Evolutionary conservation across 306 rosid species (phyloP), one percentile per base, ranked within the genome.

Genomic region (Cyclanthera cordifolia): DNA sequence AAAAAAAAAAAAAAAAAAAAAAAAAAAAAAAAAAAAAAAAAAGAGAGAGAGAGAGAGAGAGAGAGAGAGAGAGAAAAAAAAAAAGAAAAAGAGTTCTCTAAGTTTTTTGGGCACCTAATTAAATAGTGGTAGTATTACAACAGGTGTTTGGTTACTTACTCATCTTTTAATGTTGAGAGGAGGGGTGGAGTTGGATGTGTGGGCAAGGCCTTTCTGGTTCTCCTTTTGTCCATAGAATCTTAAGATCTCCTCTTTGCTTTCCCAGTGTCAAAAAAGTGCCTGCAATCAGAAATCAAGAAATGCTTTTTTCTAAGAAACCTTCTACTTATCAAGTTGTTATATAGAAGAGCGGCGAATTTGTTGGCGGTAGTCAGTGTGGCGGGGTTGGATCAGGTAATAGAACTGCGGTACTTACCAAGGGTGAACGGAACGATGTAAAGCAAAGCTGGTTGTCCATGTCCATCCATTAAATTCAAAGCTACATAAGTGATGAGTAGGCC

Each of bases 401-500:
- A 56, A 54, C 27, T 0, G 17, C 25, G 66, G n/a, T 1, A 54
- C 96, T 83, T 73, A 94, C 99, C 97, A 8, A 94, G 90, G 21
- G 91, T 94, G 77, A 94, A 94, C 8, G 99, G 99, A 50, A 94
- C 99, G 51, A 90, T 94, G 82, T 90, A 94, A 56, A 94, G 88
- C 79, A 94, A 81, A 75, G 99, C 99, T 0, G 99, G 99, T 75
- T 94, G 99, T 70, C 97, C 99, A 73, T 90, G 99, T 56, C 97
- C 99, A 58, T 94, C 99, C 99, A 94, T 94, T 79, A 94, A 75
- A 88, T 94, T 94, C 85, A 94, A 80, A 74, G 99, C 99, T 69
- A 94, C 84, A 23, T 94, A 94, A 21, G 99, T 94, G 82, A 94
- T 46, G 21, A 94, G 91, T 25, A 94, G 95, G 75, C 99, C 99